Evolutionary conservation across 352 stramenopile species (phyloP), one percentile per base, ranked within the genome.

Genomic region (Globisporangium paroecandrum): DNA sequence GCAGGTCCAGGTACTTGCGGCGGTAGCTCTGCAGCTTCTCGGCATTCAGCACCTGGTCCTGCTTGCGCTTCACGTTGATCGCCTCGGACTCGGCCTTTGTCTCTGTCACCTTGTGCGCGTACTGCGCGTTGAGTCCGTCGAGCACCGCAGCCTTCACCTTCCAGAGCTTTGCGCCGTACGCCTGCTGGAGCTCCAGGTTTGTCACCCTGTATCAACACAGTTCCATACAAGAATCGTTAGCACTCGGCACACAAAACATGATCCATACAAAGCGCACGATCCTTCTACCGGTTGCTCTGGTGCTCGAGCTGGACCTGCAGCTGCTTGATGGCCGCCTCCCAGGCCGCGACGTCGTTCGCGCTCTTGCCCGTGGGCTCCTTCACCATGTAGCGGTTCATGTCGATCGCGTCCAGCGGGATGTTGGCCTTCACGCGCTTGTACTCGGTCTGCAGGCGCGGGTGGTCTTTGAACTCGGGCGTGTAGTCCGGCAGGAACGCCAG

Each of bases 121-220:
- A 89, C 67, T 89, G 80, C 27, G 81, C 71, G 47, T 88, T 86
- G 56, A 93, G 54, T 13, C 83, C 84, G 58, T 90, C 82, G 38
- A 94, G 54, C n/a, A 93, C 67, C 6, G 81, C 77, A 0, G 82
- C 77, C 1, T 82, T 78, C 13, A 83, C 72, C 65, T 94, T 91
- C 67, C 74, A 84, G 49, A 89, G 64, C 59, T 90, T 90, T 12
- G 83, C 75, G 8, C 83, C 84, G 63, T 93, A 94, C 27, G 75
- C 74, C 51, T 94, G 85, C 64, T 90, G 77, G 38, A 94, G 76
- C 69, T 94, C 86, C 36, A 94, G 66, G 73, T 89, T 93, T 46
- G 82, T 69, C 13, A 92, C 80, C n/a, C 80, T 85, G 63, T 27
- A 25, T 3, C 58, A 51, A 65, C 24, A 25, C 58, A 22, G 12